A percentile compares a stretch with the other conserved stretches of the same genome.
Conservation (phyloP, 1,284 basidiomycete species). For the Phellopilus nigrolimitatus region DNA sequence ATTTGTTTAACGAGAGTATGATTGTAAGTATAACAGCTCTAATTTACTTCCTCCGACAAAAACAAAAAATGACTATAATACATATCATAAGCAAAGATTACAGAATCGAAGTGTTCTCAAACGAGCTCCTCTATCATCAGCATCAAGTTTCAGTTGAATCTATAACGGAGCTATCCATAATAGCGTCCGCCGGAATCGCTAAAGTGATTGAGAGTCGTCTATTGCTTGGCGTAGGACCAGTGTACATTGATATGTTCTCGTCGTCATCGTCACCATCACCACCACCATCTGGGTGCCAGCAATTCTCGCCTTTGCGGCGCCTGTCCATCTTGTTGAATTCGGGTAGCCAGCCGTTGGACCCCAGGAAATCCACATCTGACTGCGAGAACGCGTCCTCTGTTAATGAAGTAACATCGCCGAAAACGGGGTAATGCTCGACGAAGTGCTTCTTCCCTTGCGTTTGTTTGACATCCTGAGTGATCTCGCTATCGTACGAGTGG, state of each 20-base stretch:
- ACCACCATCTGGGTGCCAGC: background rate
- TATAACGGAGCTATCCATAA: constrained; percentile 5
- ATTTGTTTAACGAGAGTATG: too few species aligned
- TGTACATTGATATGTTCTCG: constrained; percentile 7
- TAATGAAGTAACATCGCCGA: constrained; percentile 8
- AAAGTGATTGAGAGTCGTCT: constrained; percentile 14
- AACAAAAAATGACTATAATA: too few species aligned
- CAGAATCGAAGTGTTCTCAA: too few species aligned
- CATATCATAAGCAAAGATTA: too few species aligned
- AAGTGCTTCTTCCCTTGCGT: background rate
- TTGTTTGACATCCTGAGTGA: background rate
- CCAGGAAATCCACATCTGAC: background rate
- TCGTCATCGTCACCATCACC: background rate
- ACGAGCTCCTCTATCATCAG: too few species aligned
- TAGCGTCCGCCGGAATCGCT: constrained; percentile 4
- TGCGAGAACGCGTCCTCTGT: constrained; percentile 2
- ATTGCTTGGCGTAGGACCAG: constrained; percentile 8
- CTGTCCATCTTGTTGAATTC: constrained; percentile 12
- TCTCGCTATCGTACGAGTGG: background rate
- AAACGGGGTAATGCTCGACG: background rate
- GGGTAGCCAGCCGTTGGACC: constrained; percentile 13
- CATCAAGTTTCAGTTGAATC: background rate
- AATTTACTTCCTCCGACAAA: too few species aligned
- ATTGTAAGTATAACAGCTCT: too few species aligned
- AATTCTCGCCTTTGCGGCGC: constrained; percentile 13